Conservation (phyloP, 192 early-diverging fungal species). For the Funneliformis geosporum region DNA sequence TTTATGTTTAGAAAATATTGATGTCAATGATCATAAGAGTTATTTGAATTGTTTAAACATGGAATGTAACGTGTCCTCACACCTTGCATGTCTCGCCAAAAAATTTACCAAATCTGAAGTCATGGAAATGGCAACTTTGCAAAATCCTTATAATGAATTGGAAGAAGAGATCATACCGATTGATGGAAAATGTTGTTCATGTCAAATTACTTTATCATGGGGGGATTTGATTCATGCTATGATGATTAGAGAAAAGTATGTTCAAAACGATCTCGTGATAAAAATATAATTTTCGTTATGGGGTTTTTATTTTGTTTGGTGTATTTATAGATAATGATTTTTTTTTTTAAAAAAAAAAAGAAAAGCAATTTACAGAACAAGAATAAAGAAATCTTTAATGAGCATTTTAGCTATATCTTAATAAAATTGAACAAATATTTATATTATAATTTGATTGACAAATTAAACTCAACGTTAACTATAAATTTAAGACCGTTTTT, state of each 20-base stretch:
- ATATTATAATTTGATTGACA: no score
- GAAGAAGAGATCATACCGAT: conserved; percentile 6
- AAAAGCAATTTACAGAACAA: no score
- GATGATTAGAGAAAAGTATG: neutral
- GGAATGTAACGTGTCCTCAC: neutral
- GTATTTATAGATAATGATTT: no score
- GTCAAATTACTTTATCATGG: neutral
- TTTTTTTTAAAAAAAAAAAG: no score
- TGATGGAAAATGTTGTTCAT: neutral
- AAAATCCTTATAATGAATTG: neutral
- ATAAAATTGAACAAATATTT: no score
- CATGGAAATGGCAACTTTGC: neutral
- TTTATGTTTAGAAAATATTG: neutral
- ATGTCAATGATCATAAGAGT: neutral
- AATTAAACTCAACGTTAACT: no score
- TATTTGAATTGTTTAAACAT: conserved; percentile 13
- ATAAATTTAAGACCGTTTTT: no score
- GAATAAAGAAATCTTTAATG: no score
- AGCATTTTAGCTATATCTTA: no score
- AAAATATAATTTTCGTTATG: neutral
- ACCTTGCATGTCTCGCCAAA: conserved; percentile 1
- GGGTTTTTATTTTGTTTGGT: no score
- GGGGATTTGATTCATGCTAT: neutral
- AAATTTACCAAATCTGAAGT: neutral
- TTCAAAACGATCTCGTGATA: neutral